Evolutionary conservation across 2,329 filamentous ascomycete species (phyloP).

Genomic region (Xylariaceae sp.): DNA sequence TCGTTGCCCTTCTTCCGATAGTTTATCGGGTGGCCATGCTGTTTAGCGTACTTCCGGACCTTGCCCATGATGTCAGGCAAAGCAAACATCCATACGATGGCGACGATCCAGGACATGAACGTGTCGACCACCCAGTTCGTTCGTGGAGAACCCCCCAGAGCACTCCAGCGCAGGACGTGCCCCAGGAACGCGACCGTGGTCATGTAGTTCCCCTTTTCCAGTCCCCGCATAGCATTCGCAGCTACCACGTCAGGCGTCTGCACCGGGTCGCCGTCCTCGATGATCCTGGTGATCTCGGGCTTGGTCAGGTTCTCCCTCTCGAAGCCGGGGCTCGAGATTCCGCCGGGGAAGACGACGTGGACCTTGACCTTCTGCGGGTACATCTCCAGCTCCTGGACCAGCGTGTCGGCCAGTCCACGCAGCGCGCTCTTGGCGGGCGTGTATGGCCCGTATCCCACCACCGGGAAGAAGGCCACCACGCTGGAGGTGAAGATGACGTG

Average conservation of each 20-base stretch:
- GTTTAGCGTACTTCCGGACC: slow-evolving; percentile 48
- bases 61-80: slow-evolving; percentile 49
- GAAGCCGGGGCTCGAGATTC: slow-evolving; percentile 69
- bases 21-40: slow-evolving; percentile 50
- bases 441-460: slow-evolving; percentile 80
- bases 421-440: slow-evolving; percentile 79
- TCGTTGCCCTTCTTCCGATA: slow-evolving; percentile 29
- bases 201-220: slow-evolving; percentile 75
- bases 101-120: slow-evolving; percentile 44
- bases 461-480: slow-evolving; percentile 63
- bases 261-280: slow-evolving; percentile 77
- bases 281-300: slow-evolving; percentile 66
- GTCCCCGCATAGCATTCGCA: slow-evolving; percentile 55
- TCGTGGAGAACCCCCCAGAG: slow-evolving; percentile 46
- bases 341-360: slow-evolving; percentile 76
- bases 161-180: slow-evolving; percentile 58
- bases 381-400: slow-evolving; percentile 75
- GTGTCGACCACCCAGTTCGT: slow-evolving; percentile 56
- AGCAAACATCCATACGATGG: slow-evolving; percentile 52
- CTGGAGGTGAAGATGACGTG: slow-evolving; percentile 88
- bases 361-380: slow-evolving; percentile 80
- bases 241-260: slow-evolving; percentile 78
- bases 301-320: slow-evolving; percentile 72
- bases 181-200: slow-evolving; percentile 71
- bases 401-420: slow-evolving; percentile 71